Evolutionary conservation across 148 eudicot species (phyloP), one percentile per base, ranked within the genome.

Genomic region (Vaccinium vitisidaea): DNA sequence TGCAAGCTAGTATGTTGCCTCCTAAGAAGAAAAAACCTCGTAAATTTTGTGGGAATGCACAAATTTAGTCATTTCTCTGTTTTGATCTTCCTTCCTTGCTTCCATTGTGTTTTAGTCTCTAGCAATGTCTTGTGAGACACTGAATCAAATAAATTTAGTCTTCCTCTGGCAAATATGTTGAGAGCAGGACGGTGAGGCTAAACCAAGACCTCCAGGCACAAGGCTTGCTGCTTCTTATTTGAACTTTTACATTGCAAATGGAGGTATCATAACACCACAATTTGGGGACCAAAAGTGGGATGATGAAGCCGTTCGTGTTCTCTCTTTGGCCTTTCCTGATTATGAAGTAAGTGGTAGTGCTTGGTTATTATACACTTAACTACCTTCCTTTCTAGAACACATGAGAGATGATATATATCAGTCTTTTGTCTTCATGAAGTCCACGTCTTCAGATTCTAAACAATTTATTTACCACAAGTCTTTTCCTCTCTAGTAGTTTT

Each of bases 221-320:
- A 96, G 99, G 88, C 93, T 96, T 85, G 98, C 98, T 83, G 99
- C 99, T 85, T 94, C 98, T 19, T 96, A 96, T 88, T 89, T 95
- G 79, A 96, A 96, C 92, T 96, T 95, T 88, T 96, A 96, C 86
- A 90, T 96, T 86, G 95, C 98, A 77, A 94, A 96, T 86, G 92
- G 90, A 87, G 98, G 93, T 67, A 94, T 96, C 55, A 96, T 96
- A 75, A 77, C 91, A 25, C 98, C 98, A 53, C 95, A 96, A 84
- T 96, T 96, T 91, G 99, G 99, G 86, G 99, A 96, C 84, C 88
- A 88, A 76, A 93, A 93, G 84, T 89, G 97, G 98, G 99, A 96
- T 80, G 87, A 87, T 43, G 99, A 94, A 92, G 99, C 99, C 48
- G 85, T 93, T 80, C 89, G 90, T 43, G 97, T 94, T 85, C 89